phyloP scores from a whole-genome alignment of 2,329 filamentous ascomycete genomes.

The Colletotrichum musae region DNA sequence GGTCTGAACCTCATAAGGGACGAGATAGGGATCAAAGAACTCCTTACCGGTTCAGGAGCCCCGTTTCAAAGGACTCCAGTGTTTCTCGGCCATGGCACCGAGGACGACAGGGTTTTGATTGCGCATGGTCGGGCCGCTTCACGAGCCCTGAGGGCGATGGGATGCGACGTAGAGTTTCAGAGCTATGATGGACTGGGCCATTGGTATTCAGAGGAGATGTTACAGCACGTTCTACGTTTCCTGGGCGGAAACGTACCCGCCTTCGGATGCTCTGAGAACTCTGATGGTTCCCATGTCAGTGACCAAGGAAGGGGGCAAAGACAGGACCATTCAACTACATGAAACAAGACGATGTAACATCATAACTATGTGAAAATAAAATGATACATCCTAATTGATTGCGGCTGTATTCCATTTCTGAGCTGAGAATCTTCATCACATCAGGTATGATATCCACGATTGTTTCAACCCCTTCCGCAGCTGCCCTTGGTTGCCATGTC shows the following conservation, averaged over 20 bases:
- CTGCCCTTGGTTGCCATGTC: too few species aligned
- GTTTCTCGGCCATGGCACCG: conserved; percentile 61
- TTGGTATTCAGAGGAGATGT: conserved; percentile 60
- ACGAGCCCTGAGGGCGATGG: conserved; percentile 52
- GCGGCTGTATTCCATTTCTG: too few species aligned
- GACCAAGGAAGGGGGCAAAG: too few species aligned
- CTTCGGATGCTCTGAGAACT: background rate
- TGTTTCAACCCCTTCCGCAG: too few species aligned
- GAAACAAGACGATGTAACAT: too few species aligned
- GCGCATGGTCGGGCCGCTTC: conserved; percentile 52
- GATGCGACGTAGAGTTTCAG: conserved; percentile 52
- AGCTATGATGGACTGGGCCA: conserved; percentile 60
- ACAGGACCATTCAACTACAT: too few species aligned
- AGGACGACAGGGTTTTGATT: conserved; percentile 59
- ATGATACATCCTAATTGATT: too few species aligned
- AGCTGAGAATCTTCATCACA: too few species aligned
- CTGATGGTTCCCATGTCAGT: too few species aligned
- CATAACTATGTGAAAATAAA: too few species aligned
- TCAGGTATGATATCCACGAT: too few species aligned
- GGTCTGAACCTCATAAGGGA: conserved; percentile 17
- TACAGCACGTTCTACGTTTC: conserved; percentile 54
- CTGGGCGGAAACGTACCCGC: conserved; percentile 34
- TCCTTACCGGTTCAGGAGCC: background rate
- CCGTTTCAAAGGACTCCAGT: conserved; percentile 53
- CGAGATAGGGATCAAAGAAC: conserved; percentile 22